These are phyloP conservation scores for Peniophora sp. DNA, from an alignment of 1,284 basidiomycete species.

Conservation along the genomic window DNA sequence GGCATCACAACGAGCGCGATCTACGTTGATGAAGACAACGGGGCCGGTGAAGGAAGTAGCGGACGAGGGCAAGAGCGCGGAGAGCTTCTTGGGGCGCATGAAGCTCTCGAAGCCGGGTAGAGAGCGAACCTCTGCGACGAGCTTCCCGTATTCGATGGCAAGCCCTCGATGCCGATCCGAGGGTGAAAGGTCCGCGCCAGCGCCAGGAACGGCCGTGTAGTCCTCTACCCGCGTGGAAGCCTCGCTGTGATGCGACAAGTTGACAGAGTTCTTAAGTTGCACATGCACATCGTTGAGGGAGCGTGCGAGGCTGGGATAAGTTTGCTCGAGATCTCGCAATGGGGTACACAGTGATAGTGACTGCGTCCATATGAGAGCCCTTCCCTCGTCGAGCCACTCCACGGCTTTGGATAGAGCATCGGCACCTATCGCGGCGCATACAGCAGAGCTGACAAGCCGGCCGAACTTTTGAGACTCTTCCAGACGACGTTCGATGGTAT, in stretches of 20 bases:
- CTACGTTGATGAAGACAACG: constrained; percentile 23
- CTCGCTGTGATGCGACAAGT: not conserved
- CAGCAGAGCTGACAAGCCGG: too few species aligned
- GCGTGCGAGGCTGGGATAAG: constrained; percentile 13
- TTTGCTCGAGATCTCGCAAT: constrained; percentile 15
- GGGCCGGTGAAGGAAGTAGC: too few species aligned
- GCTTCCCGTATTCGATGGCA: not conserved
- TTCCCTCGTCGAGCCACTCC: constrained; percentile 20
- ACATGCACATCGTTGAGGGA: constrained; percentile 13
- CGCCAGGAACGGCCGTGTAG: constrained; percentile 9
- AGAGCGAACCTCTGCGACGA: constrained; percentile 9
- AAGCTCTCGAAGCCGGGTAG: constrained; percentile 13
- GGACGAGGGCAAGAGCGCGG: constrained; percentile 11
- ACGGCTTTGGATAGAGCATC: too few species aligned
- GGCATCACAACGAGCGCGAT: constrained; percentile 19
- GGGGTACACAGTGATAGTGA: constrained; percentile 22
- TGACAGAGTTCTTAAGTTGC: too few species aligned
- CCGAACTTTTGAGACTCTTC: not conserved
- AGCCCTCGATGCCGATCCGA: not conserved
- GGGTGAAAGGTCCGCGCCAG: too few species aligned
- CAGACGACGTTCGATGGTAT: not conserved
- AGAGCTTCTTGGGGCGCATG: constrained; percentile 12
- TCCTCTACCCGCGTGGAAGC: constrained; percentile 1
- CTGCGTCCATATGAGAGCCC: constrained; percentile 22
- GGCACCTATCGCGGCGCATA: too few species aligned